Conservation (phyloP, 495 filamentous ascomycete genomes). For the Neurospora sp. region DNA sequence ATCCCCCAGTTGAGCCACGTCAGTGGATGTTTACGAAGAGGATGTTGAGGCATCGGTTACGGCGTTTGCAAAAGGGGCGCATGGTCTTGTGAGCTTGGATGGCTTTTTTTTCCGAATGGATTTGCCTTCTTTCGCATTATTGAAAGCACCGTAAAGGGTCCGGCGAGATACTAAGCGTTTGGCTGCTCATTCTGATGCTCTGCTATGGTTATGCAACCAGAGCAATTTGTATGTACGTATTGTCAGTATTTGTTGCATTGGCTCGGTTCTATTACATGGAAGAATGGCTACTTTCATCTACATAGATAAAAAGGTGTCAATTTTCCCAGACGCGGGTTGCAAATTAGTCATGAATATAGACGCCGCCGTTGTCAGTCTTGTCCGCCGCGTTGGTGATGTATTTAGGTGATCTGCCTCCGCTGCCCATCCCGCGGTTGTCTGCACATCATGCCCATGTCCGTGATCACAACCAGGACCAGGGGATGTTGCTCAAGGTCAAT, state of each 20-base stretch:
- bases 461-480: background rate
- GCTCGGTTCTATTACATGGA: background rate
- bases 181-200: background rate
- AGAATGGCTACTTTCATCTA: background rate
- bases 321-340: background rate
- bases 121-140: background rate
- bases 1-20: background rate
- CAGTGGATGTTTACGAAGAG: background rate
- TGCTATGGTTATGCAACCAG: background rate
- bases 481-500: background rate
- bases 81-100: background rate
- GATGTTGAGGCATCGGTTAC: background rate
- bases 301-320: background rate
- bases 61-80: background rate
- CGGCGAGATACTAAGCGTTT: background rate
- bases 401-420: background rate
- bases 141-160: background rate
- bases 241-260: background rate
- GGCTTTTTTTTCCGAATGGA: background rate
- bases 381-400: background rate
- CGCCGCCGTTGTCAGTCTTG: background rate
- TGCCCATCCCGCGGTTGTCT: background rate
- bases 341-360: background rate
- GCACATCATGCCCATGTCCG: background rate
- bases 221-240: background rate